Conservation (phyloP, 495 filamentous ascomycete genomes). For the Xylaria acuta region DNA sequence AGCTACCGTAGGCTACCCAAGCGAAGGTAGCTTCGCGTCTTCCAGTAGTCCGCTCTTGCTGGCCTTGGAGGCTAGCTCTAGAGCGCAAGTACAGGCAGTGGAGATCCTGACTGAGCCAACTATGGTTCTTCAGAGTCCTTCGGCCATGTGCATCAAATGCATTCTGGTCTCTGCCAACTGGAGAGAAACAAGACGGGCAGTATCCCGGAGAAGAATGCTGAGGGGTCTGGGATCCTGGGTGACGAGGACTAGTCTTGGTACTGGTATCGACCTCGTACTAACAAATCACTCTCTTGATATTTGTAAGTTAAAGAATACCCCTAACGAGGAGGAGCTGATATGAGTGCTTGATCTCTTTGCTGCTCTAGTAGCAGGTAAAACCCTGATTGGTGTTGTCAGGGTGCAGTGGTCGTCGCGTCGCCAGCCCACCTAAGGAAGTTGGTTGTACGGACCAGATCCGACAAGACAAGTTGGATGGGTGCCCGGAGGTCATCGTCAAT, state of each 20-base stretch:
- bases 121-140: too few species aligned
- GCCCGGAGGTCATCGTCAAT: conserved; percentile 23
- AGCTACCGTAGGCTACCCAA: too few species aligned
- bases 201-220: background rate
- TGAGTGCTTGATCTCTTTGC: background rate
- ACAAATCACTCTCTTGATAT: background rate
- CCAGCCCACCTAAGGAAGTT: conserved; percentile 14
- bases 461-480: conserved; percentile 27
- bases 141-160: too few species aligned
- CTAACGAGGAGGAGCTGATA: background rate
- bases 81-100: too few species aligned
- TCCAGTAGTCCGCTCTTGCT: too few species aligned
- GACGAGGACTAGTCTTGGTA: background rate
- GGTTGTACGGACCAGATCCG: conserved; percentile 30
- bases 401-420: conserved; percentile 7
- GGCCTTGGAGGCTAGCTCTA: too few species aligned
- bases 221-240: background rate
- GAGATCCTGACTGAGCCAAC: too few species aligned
- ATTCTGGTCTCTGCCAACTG: background rate
- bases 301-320: background rate
- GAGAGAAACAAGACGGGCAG: background rate
- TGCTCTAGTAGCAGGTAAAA: background rate
- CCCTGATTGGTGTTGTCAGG: background rate
- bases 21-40: too few species aligned
- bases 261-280: background rate